These are phyloP conservation scores for Arachnomyces sp. DNA, from an alignment of 2,329 filamentous ascomycete species.

Conservation along the genomic window DNA sequence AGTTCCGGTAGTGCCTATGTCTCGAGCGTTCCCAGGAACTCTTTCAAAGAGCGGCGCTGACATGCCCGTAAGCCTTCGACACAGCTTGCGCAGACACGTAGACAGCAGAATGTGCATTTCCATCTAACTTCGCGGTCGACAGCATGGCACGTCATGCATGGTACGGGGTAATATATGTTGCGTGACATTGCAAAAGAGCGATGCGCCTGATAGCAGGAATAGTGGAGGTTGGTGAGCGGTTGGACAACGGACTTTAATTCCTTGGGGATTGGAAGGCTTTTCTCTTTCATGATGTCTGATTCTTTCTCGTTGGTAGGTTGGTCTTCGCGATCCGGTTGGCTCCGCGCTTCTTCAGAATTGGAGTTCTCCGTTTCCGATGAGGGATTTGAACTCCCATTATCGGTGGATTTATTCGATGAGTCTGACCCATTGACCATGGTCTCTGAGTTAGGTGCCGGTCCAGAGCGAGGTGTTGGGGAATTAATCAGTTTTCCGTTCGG, in stretches of 20 bases:
- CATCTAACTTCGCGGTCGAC: constrained; percentile 29
- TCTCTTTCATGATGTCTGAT: not conserved
- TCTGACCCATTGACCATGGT: too few species aligned
- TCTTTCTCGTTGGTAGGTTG: not conserved
- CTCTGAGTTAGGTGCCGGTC: too few species aligned
- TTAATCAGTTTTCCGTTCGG: too few species aligned
- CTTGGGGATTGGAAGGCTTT: constrained; percentile 1
- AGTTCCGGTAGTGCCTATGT: too few species aligned
- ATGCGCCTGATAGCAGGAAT: constrained; percentile 33
- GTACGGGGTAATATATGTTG: constrained; percentile 33
- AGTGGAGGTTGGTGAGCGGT: constrained; percentile 29
- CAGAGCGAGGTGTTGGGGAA: too few species aligned
- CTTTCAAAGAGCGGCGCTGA: constrained; percentile 24
- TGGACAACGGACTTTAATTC: constrained; percentile 21
- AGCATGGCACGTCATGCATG: constrained; percentile 37
- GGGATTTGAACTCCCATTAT: too few species aligned
- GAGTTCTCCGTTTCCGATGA: too few species aligned
- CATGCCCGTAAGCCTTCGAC: constrained; percentile 26
- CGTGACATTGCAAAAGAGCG: constrained; percentile 25
- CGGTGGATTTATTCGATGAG: too few species aligned
- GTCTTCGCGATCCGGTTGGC: too few species aligned
- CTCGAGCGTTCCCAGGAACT: constrained; percentile 20
- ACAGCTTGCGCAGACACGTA: constrained; percentile 33
- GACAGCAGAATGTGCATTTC: constrained; percentile 34
- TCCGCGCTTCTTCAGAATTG: too few species aligned